phyloP scores from a whole-genome alignment of 148 eudicot genomes.

The Pharnaceum exiguum region DNA sequence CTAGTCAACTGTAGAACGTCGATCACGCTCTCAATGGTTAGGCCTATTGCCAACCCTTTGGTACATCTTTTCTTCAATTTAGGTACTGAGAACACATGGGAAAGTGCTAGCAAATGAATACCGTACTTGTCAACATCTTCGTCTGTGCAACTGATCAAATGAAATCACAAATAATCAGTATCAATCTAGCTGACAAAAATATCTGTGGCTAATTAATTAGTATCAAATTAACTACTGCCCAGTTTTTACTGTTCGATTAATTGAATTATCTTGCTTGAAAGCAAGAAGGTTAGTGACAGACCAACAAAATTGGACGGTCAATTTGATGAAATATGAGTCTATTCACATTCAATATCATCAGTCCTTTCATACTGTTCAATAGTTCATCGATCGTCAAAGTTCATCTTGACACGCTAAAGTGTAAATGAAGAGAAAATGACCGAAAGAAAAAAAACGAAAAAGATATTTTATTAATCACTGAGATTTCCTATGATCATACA shows the following conservation, averaged over 20 bases:
- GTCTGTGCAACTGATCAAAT: constrained; percentile 49
- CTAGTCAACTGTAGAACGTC: constrained; percentile 80
- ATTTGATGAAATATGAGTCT: no score
- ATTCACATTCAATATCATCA: no score
- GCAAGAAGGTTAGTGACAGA: no score
- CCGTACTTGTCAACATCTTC: constrained; percentile 82
- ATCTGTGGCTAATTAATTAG: neutral
- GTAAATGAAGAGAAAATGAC: neutral
- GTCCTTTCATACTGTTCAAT: no score
- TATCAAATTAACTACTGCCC: no score
- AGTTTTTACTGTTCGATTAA: no score
- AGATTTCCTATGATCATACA: neutral
- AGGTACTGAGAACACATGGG: constrained; percentile 77
- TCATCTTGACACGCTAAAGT: neutral
- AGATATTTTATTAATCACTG: neutral
- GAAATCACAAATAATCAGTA: neutral
- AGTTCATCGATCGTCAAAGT: no score
- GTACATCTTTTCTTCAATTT: constrained; percentile 79
- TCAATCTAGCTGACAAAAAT: neutral
- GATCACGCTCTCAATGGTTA: constrained; percentile 63
- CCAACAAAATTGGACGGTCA: no score
- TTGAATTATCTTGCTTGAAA: no score
- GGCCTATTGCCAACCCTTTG: constrained; percentile 40
- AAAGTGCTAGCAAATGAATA: constrained; percentile 69
- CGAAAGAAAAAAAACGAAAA: no score